A percentile compares a stretch with the other conserved stretches of the same genome.
These are phyloP conservation scores for Epichloe hybrida DNA, from an alignment of 2,329 filamentous ascomycete species.

Conservation along the genomic window DNA sequence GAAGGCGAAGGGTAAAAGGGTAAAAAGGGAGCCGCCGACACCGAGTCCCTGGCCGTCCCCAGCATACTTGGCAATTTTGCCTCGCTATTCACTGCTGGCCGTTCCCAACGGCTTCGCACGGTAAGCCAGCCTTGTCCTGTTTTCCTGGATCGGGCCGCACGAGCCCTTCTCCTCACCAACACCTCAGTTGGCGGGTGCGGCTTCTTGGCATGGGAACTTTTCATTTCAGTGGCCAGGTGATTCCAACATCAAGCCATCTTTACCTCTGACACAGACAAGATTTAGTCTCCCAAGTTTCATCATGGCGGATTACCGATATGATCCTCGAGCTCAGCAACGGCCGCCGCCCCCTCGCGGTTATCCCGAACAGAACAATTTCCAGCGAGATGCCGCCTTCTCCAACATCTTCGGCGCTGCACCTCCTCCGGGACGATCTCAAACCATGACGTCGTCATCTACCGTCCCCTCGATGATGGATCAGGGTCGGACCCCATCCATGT, in stretches of 20 bases:
- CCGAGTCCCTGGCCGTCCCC: neutral
- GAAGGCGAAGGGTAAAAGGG: neutral
- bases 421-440: constrained; percentile 80
- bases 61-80: constrained; percentile 1
- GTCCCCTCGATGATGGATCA: constrained; percentile 37
- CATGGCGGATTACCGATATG: constrained; percentile 48
- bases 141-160: neutral
- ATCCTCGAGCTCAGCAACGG: constrained; percentile 30
- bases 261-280: neutral
- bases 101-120: constrained; percentile 1
- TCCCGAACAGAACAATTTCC: constrained; percentile 40
- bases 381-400: constrained; percentile 89
- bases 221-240: neutral
- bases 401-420: constrained; percentile 88
- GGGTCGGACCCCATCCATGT: constrained; percentile 72
- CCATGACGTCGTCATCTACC: constrained; percentile 70
- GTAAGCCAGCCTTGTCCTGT: neutral
- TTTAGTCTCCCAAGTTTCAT: constrained; percentile 7
- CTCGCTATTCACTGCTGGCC: constrained; percentile 2
- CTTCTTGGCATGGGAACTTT: neutral
- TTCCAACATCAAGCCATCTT: neutral
- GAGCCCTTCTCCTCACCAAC: neutral
- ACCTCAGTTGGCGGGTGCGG: neutral
- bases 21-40: neutral
- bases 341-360: constrained; percentile 33